Evolutionary conservation across 192 early-diverging fungal species (phyloP).

Genomic region (Podila epicladia): DNA sequence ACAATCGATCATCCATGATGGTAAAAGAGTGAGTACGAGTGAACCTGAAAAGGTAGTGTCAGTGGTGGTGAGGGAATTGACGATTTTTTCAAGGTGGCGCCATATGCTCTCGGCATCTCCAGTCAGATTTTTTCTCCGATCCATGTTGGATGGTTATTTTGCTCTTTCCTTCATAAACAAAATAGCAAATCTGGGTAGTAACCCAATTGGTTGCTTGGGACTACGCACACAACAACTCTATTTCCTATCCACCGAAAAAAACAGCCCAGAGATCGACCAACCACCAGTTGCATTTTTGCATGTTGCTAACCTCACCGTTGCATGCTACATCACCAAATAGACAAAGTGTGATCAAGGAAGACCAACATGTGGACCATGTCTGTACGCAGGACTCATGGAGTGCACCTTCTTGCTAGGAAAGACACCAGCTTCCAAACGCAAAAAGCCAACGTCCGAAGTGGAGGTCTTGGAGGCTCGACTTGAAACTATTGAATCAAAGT

Average conservation of each 20-base stretch:
- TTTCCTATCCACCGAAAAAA: neutral
- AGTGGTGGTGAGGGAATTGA: too few species aligned
- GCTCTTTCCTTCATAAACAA: neutral
- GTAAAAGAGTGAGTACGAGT: too few species aligned
- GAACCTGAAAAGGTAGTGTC: too few species aligned
- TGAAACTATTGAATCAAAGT: slow-evolving; percentile 42
- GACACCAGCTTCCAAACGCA: slow-evolving; percentile 46
- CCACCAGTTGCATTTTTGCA: neutral
- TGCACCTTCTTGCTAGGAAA: slow-evolving; percentile 47
- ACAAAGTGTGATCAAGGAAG: slow-evolving; percentile 49
- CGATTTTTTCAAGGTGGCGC: too few species aligned
- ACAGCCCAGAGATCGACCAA: neutral
- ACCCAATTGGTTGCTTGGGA: neutral
- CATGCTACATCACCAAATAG: neutral
- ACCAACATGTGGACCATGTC: slow-evolving; percentile 50
- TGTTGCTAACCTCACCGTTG: neutral
- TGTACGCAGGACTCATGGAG: slow-evolving; percentile 50
- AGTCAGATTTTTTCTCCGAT: too few species aligned
- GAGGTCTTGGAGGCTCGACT: slow-evolving; percentile 44
- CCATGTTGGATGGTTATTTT: too few species aligned
- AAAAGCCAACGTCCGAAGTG: slow-evolving; percentile 44
- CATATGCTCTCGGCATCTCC: too few species aligned
- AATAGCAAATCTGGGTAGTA: neutral
- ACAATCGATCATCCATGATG: too few species aligned
- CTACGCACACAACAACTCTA: neutral